phyloP scores from a whole-genome alignment of 306 rosid species.

The Medicago arabica region DNA sequence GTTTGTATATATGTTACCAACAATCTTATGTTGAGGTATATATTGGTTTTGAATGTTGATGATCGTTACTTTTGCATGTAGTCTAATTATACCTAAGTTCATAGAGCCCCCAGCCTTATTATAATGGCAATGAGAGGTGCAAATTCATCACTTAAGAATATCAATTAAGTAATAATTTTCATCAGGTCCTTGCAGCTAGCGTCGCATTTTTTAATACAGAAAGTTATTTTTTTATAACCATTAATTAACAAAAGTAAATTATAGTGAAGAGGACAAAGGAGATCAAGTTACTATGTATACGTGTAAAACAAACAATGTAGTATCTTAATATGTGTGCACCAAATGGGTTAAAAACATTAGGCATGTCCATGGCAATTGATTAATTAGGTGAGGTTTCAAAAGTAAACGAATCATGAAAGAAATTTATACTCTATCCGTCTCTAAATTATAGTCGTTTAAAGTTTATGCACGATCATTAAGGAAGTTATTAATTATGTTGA shows the following conservation, averaged over 20 bases:
- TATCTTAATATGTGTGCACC: neutral
- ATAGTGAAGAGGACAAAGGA: conserved; percentile 27
- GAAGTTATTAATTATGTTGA: too few relatives aligned
- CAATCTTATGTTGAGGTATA: neutral
- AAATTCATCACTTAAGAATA: conserved; percentile 3
- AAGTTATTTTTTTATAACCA: too few relatives aligned
- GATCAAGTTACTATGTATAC: neutral
- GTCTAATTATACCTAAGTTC: conserved; percentile 38
- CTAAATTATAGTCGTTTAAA: too few relatives aligned
- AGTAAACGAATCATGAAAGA: neutral
- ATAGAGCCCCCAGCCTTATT: conserved; percentile 70
- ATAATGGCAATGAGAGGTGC: conserved; percentile 33
- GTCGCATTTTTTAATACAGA: conserved; percentile 3
- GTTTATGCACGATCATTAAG: too few relatives aligned
- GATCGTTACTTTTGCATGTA: neutral
- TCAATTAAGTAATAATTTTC: conserved; percentile 20
- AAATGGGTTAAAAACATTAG: neutral
- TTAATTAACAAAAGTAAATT: too few relatives aligned
- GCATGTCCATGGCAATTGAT: neutral
- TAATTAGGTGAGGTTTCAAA: neutral
- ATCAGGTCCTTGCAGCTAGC: neutral
- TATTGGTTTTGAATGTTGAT: conserved; percentile 28
- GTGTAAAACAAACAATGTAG: neutral
- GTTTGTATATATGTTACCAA: neutral
- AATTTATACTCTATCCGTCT: too few relatives aligned